Conservation (phyloP, 441 rosid genomes). For the Sinapis alba region DNA sequence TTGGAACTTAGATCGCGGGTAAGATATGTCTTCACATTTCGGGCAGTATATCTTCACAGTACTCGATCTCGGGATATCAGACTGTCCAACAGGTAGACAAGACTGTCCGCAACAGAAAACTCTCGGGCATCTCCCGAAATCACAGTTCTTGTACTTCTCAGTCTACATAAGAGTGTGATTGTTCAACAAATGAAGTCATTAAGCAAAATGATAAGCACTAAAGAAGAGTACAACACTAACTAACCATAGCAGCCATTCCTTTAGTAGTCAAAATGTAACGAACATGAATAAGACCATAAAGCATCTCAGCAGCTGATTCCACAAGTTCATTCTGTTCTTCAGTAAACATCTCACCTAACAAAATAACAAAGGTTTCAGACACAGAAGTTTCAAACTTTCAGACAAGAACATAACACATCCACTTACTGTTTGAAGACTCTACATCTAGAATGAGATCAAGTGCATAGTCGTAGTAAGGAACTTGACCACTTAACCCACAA, state of each 20-base stretch:
- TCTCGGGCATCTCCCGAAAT: constrained; percentile 80
- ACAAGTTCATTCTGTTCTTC: constrained; percentile 97
- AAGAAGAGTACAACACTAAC: neutral
- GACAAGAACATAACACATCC: neutral
- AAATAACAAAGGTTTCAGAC: neutral
- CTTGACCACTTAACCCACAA: constrained; percentile 93
- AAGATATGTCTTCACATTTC: constrained; percentile 72
- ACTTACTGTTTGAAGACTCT: constrained; percentile 90
- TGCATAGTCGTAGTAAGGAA: constrained; percentile 79
- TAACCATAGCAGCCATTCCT: constrained; percentile 96
- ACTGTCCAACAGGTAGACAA: constrained; percentile 81
- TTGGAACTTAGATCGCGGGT: constrained; percentile 83
- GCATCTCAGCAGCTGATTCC: constrained; percentile 97
- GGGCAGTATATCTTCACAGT: constrained; percentile 78
- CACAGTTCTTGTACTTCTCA: constrained; percentile 73
- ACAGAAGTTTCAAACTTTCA: neutral
- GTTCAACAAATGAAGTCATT: no score
- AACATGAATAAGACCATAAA: constrained; percentile 91
- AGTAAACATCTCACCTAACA: constrained; percentile 86
- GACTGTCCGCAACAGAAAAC: constrained; percentile 81
- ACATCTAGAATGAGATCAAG: constrained; percentile 89
- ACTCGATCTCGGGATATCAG: constrained; percentile 76
- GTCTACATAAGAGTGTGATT: constrained; percentile 56
- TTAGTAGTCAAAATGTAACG: constrained; percentile 90
- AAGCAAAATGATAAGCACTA: neutral